Conservation (phyloP, 768 basidiomycete genomes). For the Tricholomella constricta region DNA sequence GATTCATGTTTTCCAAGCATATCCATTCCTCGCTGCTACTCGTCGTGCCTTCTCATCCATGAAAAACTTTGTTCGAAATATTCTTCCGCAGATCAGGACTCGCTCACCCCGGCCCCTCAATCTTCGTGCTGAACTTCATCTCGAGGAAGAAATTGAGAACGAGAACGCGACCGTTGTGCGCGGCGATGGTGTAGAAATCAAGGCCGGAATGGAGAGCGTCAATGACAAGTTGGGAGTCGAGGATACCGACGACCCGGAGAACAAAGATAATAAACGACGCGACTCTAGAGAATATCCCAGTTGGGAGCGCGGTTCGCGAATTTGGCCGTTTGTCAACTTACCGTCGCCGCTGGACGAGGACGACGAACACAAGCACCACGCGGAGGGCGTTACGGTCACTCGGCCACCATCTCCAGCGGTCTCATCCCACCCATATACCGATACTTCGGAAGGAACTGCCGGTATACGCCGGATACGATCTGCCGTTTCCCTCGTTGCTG, state of each 20-base stretch:
- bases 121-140: slow-evolving; percentile 53
- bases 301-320: slow-evolving; percentile 18
- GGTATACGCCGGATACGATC: slow-evolving; percentile 35
- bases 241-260: slow-evolving; percentile 12
- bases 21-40: slow-evolving; percentile 73
- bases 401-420: slow-evolving; percentile 13
- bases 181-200: slow-evolving; percentile 69
- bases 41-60: slow-evolving; percentile 71
- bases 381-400: slow-evolving; percentile 2
- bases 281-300: slow-evolving; percentile 17
- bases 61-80: slow-evolving; percentile 63
- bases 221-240: slow-evolving; percentile 36
- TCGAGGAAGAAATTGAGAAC: slow-evolving; percentile 73
- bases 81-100: slow-evolving; percentile 55
- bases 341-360: slow-evolving; percentile 23
- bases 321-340: slow-evolving; percentile 24
- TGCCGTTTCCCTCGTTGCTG: slow-evolving; percentile 32
- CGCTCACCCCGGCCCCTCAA: slow-evolving; percentile 55
- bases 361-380: slow-evolving; percentile 20
- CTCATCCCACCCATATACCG: slow-evolving; percentile 3
- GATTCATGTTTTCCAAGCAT: slow-evolving; percentile 92
- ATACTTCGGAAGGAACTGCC: slow-evolving; percentile 12
- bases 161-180: slow-evolving; percentile 67
- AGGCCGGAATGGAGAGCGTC: slow-evolving; percentile 40
- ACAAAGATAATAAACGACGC: slow-evolving; percentile 11